A percentile compares a stretch with the other conserved stretches of the same genome.
Evolutionary conservation across 2,329 filamentous ascomycete species (phyloP).

Genomic region (Colletotrichum coccodes): DNA sequence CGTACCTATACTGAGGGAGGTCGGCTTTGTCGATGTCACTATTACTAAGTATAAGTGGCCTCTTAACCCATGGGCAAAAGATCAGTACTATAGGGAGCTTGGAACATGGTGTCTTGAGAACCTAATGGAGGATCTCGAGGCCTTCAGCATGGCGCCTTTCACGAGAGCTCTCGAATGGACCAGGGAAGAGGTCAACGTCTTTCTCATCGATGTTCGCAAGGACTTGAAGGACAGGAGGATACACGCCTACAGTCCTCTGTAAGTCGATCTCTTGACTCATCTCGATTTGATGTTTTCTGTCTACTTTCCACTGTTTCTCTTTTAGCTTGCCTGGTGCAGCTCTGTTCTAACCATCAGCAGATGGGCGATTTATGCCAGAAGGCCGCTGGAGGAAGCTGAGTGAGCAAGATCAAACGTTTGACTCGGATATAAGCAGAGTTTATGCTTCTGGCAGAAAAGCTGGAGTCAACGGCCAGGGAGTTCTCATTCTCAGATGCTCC

Average conservation of each 20-base stretch:
- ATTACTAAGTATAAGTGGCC: constrained; percentile 43
- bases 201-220: constrained; percentile 42
- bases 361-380: not conserved
- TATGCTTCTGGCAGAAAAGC: not conserved
- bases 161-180: constrained; percentile 42
- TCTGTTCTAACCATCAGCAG: not conserved
- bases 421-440: not conserved
- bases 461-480: not conserved
- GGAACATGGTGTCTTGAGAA: constrained; percentile 45
- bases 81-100: constrained; percentile 45
- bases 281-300: not conserved
- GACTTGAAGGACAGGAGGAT: constrained; percentile 41
- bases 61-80: constrained; percentile 47
- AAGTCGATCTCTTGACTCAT: constrained; percentile 4
- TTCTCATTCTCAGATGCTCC: not conserved
- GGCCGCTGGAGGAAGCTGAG: not conserved
- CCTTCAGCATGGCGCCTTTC: constrained; percentile 40
- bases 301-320: no score
- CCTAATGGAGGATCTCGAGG: constrained; percentile 42
- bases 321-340: not conserved
- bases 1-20: constrained; percentile 45
- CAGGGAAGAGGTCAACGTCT: constrained; percentile 40
- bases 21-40: constrained; percentile 46
- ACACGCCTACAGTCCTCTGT: constrained; percentile 43
- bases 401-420: not conserved